Evolutionary conservation across 768 basidiomycete genomes (phyloP), one percentile per base, ranked within the genome.

Genomic region (Leccinellum rugosiceps): DNA sequence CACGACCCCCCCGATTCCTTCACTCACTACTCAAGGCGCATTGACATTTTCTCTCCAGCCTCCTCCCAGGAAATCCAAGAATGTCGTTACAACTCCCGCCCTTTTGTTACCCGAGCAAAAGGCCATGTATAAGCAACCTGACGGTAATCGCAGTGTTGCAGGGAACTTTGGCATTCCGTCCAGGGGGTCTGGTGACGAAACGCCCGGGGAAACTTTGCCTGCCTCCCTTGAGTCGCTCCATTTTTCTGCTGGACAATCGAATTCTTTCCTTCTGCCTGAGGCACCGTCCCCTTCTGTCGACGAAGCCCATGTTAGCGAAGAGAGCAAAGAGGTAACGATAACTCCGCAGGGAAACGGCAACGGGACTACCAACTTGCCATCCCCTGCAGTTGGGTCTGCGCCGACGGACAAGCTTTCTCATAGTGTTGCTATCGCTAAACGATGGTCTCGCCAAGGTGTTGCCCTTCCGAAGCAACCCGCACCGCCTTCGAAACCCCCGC

Each of bases 401-500:
- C 61, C 80, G 6, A 57, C 72, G 25, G 80, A 77, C 6, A 63
- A 55, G 15, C 60, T 50, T 32, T 51, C 38, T 10, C 58, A 62
- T 17, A 68, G 58, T 28, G 38, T 53, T 19, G 68, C 66, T n/a
- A 53, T 69, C 41, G 69, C 68, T 10, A 78, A 76, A 53, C 74
- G 83, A 52, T 84, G 84, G 83, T 85, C 84, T 35, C 76, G 81
- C 51, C 83, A 81, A 60, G 76, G 77, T 14, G 34, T 65, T 65
- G 26, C 67, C 75, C 59, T 79, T 30, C 86, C 86, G 9, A 77
- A 80, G 21, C 77, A 79, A 48, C 67, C 77, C 50, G 81, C 81
- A 5, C 85, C 86, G 10, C 85, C 87, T 2, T 78, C 74, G 26
- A 86, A 83, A 6, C 84, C 86, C 15, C 73, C 83, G 28, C 83